phyloP scores from a whole-genome alignment of 139 green algal species.

The Tetratostichococcus sp. region DNA sequence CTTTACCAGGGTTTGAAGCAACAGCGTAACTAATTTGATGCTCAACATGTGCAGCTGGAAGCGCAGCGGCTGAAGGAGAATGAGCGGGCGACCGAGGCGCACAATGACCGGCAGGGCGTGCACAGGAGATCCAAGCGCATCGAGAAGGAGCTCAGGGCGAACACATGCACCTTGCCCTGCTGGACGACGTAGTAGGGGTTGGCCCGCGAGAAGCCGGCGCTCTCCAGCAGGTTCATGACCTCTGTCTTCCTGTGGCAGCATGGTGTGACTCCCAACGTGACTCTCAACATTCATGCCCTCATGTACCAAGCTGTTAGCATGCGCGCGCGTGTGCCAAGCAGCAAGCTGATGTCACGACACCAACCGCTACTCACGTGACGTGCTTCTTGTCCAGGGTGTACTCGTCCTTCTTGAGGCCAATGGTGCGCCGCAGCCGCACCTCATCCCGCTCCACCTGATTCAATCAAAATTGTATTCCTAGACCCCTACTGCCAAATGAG shows the following conservation, averaged over 20 bases:
- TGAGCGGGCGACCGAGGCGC: slow-evolving; percentile 20
- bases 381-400: slow-evolving; percentile 93
- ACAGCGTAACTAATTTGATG: not conserved
- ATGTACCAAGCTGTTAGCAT: too few relatives aligned
- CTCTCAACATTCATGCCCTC: too few relatives aligned
- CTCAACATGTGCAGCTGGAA: slow-evolving; percentile 25
- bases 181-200: slow-evolving; percentile 99
- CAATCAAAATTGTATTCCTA: too few relatives aligned
- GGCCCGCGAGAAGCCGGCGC: slow-evolving; percentile 88
- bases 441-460: slow-evolving; percentile 83
- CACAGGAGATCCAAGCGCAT: slow-evolving; percentile 31
- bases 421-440: slow-evolving; percentile 85
- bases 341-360: not conserved
- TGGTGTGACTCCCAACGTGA: not conserved
- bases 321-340: too few relatives aligned
- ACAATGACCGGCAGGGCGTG: slow-evolving; percentile 25
- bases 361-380: slow-evolving; percentile 58
- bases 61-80: slow-evolving; percentile 17
- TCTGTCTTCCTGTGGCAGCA: slow-evolving; percentile 79
- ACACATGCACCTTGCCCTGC: slow-evolving; percentile 94
- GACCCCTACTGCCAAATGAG: too few relatives aligned
- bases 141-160: slow-evolving; percentile 53
- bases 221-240: slow-evolving; percentile 94
- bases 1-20: not conserved
- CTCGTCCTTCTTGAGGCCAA: slow-evolving; percentile 94